These are phyloP conservation scores for Amaranthus tricolor DNA, from an alignment of 179 eudicot species.

Conservation along the genomic window DNA sequence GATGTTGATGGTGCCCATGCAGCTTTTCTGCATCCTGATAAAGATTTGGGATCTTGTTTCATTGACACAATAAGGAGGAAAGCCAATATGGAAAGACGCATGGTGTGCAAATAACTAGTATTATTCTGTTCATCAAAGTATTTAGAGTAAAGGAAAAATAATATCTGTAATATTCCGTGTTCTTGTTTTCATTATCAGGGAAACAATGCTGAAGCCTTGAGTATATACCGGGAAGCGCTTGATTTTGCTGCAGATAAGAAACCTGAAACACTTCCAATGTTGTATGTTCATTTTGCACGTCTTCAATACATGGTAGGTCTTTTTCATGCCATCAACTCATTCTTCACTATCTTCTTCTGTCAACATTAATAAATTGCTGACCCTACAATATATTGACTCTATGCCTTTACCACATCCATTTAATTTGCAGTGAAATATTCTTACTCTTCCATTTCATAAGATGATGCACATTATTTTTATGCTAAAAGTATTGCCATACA, in stretches of 20 bases:
- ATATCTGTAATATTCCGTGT: background rate
- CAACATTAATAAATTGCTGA: background rate
- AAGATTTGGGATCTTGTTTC: constrained; percentile 42
- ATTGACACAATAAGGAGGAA: constrained; percentile 46
- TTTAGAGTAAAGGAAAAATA: constrained; percentile 1
- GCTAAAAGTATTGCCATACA: no score
- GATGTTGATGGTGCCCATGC: constrained; percentile 56
- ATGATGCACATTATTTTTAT: background rate
- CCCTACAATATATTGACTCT: background rate
- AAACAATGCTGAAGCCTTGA: constrained; percentile 53
- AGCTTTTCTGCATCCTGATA: constrained; percentile 43
- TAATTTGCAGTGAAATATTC: background rate
- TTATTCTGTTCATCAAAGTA: constrained; percentile 11
- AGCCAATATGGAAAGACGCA: constrained; percentile 79
- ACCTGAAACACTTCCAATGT: constrained; percentile 46
- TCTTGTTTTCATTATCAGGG: constrained; percentile 52
- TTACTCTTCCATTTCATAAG: background rate
- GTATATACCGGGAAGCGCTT: constrained; percentile 64
- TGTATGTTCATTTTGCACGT: constrained; percentile 63
- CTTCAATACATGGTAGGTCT: constrained; percentile 60
- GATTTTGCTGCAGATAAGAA: constrained; percentile 50
- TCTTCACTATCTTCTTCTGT: background rate
- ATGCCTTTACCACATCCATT: no score
- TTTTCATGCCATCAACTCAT: constrained; percentile 10
- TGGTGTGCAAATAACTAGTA: constrained; percentile 40